Evolutionary conservation across 208 protist genomes (phyloP).

Genomic region (Borovskyia barvae): DNA sequence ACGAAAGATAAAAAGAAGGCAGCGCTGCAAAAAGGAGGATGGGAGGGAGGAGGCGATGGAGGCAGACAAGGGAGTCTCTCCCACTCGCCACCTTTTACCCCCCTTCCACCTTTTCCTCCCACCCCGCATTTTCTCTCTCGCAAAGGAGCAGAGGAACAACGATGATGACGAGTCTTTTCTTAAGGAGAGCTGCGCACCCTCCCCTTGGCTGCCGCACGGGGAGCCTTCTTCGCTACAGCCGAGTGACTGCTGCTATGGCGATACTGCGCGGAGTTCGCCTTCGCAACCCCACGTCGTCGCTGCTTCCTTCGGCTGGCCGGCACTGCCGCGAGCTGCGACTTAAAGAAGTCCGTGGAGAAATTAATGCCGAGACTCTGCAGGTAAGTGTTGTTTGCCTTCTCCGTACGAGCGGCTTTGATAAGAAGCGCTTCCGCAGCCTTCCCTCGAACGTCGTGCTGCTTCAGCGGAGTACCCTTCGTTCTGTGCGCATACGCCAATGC

Average conservation of each 20-base stretch:
- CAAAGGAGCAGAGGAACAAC: no score
- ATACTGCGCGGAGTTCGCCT: no score
- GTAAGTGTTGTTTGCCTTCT: slow-evolving; percentile 73
- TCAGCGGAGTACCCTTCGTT: slow-evolving; percentile 59
- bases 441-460: slow-evolving; percentile 52
- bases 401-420: slow-evolving; percentile 65
- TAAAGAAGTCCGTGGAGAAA: slow-evolving; percentile 58
- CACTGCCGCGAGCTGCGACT: slow-evolving; percentile 49
- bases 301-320: slow-evolving; percentile 26
- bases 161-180: background rate
- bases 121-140: no score
- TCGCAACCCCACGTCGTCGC: no score
- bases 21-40: no score
- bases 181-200: background rate
- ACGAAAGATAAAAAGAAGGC: no score
- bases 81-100: no score
- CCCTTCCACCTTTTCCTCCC: no score
- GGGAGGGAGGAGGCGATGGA: no score
- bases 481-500: slow-evolving; percentile 67
- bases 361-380: slow-evolving; percentile 71
- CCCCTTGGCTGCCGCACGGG: background rate
- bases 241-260: no score
- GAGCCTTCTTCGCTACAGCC: background rate
- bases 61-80: no score
- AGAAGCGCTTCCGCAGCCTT: slow-evolving; percentile 61